phyloP scores from a whole-genome alignment of 2,329 filamentous ascomycete species.

The Botryotinia convoluta region DNA sequence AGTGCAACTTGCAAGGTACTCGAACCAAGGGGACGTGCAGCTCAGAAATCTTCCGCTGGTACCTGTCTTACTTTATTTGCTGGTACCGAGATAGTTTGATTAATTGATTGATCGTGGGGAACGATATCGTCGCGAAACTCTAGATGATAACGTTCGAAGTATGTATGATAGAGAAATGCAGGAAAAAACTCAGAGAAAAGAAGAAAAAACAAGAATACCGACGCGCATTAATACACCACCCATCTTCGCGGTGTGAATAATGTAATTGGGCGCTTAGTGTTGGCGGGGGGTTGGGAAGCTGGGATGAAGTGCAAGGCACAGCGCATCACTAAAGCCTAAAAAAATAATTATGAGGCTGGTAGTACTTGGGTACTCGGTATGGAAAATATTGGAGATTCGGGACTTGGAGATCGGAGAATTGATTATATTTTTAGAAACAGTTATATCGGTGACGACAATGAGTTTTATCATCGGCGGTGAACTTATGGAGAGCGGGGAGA shows the following conservation, averaged over 20 bases:
- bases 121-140: neutral
- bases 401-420: neutral
- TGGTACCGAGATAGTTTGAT: neutral
- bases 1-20: neutral
- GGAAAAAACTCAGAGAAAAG: neutral
- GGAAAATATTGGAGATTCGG: neutral
- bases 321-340: slow-evolving; percentile 3
- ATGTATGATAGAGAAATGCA: too few relatives aligned
- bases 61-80: neutral
- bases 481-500: neutral
- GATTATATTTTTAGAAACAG: neutral
- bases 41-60: neutral
- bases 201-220: too few relatives aligned
- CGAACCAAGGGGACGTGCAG: neutral
- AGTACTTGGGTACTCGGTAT: slow-evolving; percentile 1
- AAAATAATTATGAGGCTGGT: neutral
- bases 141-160: neutral
- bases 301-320: neutral
- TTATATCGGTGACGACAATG: slow-evolving; percentile 1
- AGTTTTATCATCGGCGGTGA: neutral
- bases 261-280: neutral
- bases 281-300: neutral
- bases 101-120: neutral
- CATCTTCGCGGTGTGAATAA: neutral
- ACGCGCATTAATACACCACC: neutral